These are phyloP conservation scores for Pneumocystis sp. DNA, from an alignment of 1,139 yeast species.

Conservation along the genomic window DNA sequence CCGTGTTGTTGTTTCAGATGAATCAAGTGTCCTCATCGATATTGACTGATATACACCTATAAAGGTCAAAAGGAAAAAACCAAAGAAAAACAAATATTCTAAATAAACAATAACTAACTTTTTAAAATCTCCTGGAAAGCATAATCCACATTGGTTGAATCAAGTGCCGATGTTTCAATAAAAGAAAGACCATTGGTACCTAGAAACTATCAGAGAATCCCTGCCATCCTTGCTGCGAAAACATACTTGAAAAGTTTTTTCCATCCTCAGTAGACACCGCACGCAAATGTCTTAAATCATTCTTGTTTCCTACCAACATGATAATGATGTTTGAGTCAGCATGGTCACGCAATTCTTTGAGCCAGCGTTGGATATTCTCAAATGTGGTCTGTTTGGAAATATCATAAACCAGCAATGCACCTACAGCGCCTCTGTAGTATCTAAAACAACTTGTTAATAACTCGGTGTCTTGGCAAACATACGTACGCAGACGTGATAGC, in stretches of 20 bases:
- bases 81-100: not conserved
- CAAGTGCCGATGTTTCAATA: constrained; percentile 94
- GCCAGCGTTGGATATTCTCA: constrained; percentile 90
- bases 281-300: constrained; percentile 86
- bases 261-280: constrained; percentile 99
- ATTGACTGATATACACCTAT: constrained; percentile 89
- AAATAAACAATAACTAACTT: constrained; percentile 2
- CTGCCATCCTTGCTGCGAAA: not conserved
- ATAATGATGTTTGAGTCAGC: constrained; percentile 95
- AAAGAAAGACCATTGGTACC: constrained; percentile 79
- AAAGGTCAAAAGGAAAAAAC: constrained; percentile 22
- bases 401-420: constrained; percentile 90
- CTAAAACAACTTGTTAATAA: constrained; percentile 21
- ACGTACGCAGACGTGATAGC: constrained; percentile 68
- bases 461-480: not conserved
- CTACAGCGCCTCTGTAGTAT: constrained; percentile 95
- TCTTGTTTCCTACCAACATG: constrained; percentile 91
- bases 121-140: constrained; percentile 68
- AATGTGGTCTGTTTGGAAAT: constrained; percentile 85
- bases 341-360: constrained; percentile 86
- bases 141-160: constrained; percentile 85
- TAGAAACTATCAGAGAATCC: not conserved
- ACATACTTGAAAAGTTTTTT: constrained; percentile 57
- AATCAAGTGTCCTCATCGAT: constrained; percentile 70
- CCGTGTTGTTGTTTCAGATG: constrained; percentile 38